phyloP scores from a whole-genome alignment of 768 basidiomycete species.

The Boletus rubescentipes region DNA sequence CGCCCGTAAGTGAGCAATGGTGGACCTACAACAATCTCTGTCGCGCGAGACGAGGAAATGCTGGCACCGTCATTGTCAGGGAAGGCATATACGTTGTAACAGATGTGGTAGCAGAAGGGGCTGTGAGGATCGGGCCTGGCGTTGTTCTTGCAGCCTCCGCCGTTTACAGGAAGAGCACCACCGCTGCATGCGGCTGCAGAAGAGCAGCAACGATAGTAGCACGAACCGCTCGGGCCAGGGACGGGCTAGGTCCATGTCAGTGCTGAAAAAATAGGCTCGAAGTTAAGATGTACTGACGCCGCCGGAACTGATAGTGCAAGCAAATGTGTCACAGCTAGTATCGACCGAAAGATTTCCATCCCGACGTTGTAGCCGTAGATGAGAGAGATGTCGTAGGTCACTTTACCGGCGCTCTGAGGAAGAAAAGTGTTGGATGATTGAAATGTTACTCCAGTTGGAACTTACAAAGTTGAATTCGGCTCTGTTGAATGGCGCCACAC shows the following conservation, averaged over 20 bases:
- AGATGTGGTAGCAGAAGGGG: conserved; percentile 27
- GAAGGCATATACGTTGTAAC: conserved; percentile 34
- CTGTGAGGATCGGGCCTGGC: conserved; percentile 33
- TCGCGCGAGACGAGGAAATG: background rate
- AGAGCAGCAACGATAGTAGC: conserved; percentile 32
- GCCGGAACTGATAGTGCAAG: conserved; percentile 32
- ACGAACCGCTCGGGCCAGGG: conserved; percentile 24
- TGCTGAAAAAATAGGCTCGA: background rate
- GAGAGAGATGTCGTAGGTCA: conserved; percentile 35
- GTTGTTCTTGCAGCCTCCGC: conserved; percentile 28
- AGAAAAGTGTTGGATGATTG: no score
- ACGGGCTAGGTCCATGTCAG: conserved; percentile 26
- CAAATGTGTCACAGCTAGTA: conserved; percentile 24
- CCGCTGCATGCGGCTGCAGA: conserved; percentile 25
- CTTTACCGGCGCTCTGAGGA: conserved; percentile 22
- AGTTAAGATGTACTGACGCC: conserved; percentile 22
- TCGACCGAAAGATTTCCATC: conserved; percentile 33
- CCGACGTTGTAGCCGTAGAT: conserved; percentile 36
- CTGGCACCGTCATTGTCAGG: conserved; percentile 35
- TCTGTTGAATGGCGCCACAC: conserved; percentile 33
- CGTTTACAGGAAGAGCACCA: conserved; percentile 28
- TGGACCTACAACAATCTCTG: background rate
- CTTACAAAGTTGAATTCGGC: conserved; percentile 35
- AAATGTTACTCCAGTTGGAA: background rate
- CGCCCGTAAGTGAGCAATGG: conserved; percentile 7